Conservation (phyloP, 2,329 filamentous ascomycete species). For the Cladosporium sp. region DNA sequence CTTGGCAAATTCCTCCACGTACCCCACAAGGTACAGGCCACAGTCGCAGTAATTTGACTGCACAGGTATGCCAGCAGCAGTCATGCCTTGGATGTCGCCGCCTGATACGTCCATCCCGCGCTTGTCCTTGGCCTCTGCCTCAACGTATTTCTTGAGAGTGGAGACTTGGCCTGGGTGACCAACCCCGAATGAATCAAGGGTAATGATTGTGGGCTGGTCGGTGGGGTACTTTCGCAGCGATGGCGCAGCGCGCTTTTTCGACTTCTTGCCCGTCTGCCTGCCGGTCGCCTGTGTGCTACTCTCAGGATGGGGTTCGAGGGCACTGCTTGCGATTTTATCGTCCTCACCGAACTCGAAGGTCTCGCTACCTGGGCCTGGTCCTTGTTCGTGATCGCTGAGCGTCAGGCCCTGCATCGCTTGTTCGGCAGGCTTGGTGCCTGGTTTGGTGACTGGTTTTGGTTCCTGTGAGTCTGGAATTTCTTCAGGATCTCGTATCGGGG, state of each 20-base stretch:
- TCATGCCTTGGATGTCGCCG: slow-evolving; percentile 56
- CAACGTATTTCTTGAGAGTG: slow-evolving; percentile 71
- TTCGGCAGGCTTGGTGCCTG: not conserved
- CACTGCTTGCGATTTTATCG: slow-evolving; percentile 7
- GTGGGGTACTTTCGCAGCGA: slow-evolving; percentile 30
- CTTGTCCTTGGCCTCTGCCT: slow-evolving; percentile 66
- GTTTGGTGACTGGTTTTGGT: not conserved
- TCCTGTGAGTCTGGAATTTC: slow-evolving; percentile 13
- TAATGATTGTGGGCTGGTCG: slow-evolving; percentile 65
- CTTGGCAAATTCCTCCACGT: slow-evolving; percentile 75
- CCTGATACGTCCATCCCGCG: slow-evolving; percentile 45
- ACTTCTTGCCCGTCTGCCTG: slow-evolving; percentile 14
- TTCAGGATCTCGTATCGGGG: not conserved
- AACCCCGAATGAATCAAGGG: slow-evolving; percentile 77
- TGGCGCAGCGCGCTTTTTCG: slow-evolving; percentile 19
- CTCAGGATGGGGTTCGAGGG: not conserved
- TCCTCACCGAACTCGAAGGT: slow-evolving; percentile 16
- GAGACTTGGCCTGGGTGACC: slow-evolving; percentile 61
- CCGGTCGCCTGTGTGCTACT: not conserved
- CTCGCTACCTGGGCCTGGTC: not conserved
- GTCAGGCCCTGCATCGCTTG: slow-evolving; percentile 3
- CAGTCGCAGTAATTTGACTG: slow-evolving; percentile 88
- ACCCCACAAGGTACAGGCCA: slow-evolving; percentile 79
- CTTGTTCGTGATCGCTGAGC: not conserved
- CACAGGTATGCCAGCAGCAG: slow-evolving; percentile 68